A percentile compares a stretch with the other conserved stretches of the same genome.
phyloP scores from a whole-genome alignment of 2,329 filamentous ascomycete genomes.

The Beauveria brongniartii region DNA sequence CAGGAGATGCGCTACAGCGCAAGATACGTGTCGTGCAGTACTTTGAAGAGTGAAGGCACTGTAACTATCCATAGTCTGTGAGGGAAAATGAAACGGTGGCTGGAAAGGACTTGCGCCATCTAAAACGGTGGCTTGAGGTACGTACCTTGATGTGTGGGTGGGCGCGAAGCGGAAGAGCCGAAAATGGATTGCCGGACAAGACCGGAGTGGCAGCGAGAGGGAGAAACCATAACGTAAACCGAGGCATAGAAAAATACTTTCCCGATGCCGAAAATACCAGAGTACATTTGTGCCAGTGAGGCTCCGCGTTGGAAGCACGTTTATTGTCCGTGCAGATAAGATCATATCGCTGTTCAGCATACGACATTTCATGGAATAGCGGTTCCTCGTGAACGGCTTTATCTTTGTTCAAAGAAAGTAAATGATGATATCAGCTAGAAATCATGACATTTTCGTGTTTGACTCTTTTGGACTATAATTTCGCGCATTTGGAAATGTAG shows the following conservation, averaged over 20 bases:
- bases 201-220: neutral
- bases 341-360: too few relatives aligned
- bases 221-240: neutral
- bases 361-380: too few relatives aligned
- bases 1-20: neutral
- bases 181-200: conserved; percentile 7
- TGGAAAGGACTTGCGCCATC: neutral
- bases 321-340: neutral
- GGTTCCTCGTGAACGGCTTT: too few relatives aligned
- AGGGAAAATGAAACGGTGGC: neutral
- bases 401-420: too few relatives aligned
- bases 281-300: neutral
- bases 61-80: neutral
- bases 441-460: too few relatives aligned
- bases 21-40: too few relatives aligned
- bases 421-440: too few relatives aligned
- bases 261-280: too few relatives aligned
- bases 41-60: too few relatives aligned
- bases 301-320: neutral
- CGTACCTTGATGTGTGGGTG: neutral
- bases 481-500: neutral
- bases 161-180: neutral
- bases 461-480: neutral
- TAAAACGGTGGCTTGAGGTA: conserved; percentile 4
- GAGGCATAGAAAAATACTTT: neutral